phyloP scores from a whole-genome alignment of 176 grass and related monocot species.

The Avena sativa region DNA sequence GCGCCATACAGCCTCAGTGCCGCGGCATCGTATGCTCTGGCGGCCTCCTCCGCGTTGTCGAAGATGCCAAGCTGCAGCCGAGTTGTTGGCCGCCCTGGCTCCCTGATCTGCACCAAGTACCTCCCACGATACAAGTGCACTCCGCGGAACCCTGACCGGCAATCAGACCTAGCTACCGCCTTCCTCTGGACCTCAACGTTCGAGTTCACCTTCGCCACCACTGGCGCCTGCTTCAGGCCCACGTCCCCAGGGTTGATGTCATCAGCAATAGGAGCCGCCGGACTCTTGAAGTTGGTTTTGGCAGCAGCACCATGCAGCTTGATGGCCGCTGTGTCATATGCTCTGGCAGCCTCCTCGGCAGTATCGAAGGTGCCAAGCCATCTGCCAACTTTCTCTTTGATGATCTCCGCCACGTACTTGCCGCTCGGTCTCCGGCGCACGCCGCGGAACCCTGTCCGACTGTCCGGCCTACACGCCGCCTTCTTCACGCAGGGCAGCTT shows the following conservation, averaged over 20 bases:
- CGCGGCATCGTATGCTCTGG: background rate
- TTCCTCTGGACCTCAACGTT: background rate
- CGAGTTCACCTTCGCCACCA: background rate
- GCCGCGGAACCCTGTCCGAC: conserved; percentile 5
- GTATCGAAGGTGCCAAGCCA: background rate
- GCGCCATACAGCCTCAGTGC: background rate
- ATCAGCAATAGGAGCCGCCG: background rate
- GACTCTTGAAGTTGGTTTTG: background rate
- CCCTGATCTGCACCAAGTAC: conserved; percentile 15
- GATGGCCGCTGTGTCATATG: background rate
- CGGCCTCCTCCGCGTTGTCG: background rate
- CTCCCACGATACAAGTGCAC: background rate
- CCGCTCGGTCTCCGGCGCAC: background rate
- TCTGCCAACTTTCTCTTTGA: background rate
- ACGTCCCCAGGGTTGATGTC: background rate
- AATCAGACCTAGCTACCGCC: background rate
- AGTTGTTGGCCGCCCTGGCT: background rate
- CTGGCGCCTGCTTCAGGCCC: background rate
- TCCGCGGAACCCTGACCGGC: background rate
- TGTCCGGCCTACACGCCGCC: background rate
- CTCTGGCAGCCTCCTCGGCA: background rate
- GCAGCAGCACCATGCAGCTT: background rate
- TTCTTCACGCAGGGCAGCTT: background rate
- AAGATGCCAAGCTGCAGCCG: conserved; percentile 35
- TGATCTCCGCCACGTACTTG: background rate